These are phyloP conservation scores for Thymus mandschuricus DNA, from an alignment of 257 asterid genomes.

Conservation along the genomic window DNA sequence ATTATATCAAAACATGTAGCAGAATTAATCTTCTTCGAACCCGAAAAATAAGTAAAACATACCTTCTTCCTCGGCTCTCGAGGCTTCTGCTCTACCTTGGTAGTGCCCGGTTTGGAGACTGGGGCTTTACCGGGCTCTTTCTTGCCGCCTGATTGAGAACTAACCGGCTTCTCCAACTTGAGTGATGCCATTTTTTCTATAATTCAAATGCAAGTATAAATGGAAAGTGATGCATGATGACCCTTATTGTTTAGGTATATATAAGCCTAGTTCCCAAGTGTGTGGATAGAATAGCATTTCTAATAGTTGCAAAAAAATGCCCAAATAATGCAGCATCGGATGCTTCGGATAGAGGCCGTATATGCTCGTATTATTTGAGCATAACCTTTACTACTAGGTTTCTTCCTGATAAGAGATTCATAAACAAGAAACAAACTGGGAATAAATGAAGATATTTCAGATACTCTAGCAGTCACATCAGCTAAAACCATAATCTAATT, in stretches of 20 bases:
- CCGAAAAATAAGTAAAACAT: neutral
- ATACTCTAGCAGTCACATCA: neutral
- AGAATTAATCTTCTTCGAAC: neutral
- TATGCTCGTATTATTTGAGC: conserved; percentile 32
- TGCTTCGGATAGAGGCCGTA: conserved; percentile 35
- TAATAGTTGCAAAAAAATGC: conserved; percentile 24
- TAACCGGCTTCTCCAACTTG: conserved; percentile 49
- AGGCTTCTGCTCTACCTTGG: conserved; percentile 50
- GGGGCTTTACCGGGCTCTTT: conserved; percentile 45
- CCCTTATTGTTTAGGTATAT: conserved; percentile 22
- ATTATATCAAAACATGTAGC: neutral
- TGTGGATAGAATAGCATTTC: conserved; percentile 34
- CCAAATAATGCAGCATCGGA: conserved; percentile 45
- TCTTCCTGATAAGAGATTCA: neutral
- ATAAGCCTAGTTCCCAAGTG: conserved; percentile 31
- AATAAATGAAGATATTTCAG: conserved; percentile 16
- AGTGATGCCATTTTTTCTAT: conserved; percentile 47
- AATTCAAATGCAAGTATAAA: neutral
- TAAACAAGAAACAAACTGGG: conserved; percentile 5
- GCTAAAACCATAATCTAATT: neutral
- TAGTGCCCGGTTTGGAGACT: conserved; percentile 35
- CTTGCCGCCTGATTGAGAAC: conserved; percentile 41
- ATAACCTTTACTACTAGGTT: conserved; percentile 9
- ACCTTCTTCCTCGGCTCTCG: conserved; percentile 59
- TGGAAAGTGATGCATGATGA: neutral